Percentiles rank a stretch among this genome's conserved stretches.
Evolutionary conservation across 805 yeast species (phyloP).

Genomic region (Candida railenensis): DNA sequence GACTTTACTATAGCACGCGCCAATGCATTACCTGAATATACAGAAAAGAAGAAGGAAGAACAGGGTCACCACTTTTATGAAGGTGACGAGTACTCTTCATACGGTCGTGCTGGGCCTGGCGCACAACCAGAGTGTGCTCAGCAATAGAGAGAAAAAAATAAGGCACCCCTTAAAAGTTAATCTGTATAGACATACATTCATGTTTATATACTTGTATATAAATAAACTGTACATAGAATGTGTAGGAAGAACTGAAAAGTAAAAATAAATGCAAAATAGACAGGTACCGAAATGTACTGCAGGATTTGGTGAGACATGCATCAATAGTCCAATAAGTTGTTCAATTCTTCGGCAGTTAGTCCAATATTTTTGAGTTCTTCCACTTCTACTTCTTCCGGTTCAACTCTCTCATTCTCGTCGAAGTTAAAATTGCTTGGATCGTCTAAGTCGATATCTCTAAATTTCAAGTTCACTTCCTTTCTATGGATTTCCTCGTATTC

Average conservation of each 20-base stretch:
- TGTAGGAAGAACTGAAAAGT: background rate
- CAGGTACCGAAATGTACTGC: too few species aligned
- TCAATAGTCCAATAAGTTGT: constrained; percentile 34
- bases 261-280: background rate
- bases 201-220: background rate
- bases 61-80: constrained; percentile 14
- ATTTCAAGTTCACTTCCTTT: constrained; percentile 12
- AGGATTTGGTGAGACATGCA: too few species aligned
- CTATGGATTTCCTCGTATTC: constrained; percentile 12
- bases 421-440: constrained; percentile 7
- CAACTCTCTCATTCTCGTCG: constrained; percentile 10
- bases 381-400: constrained; percentile 9
- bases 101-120: too few species aligned
- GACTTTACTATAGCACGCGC: constrained; percentile 29
- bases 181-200: background rate
- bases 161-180: too few species aligned
- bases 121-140: constrained; percentile 37
- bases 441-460: constrained; percentile 13
- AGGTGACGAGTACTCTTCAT: constrained; percentile 1
- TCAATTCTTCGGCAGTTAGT: constrained; percentile 30
- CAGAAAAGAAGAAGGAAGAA: constrained; percentile 14
- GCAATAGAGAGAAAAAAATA: constrained; percentile 20
- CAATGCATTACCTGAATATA: constrained; percentile 30
- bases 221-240: background rate
- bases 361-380: constrained; percentile 21